phyloP scores from a whole-genome alignment of 805 yeast species.

The Pichia phayaonensis region DNA sequence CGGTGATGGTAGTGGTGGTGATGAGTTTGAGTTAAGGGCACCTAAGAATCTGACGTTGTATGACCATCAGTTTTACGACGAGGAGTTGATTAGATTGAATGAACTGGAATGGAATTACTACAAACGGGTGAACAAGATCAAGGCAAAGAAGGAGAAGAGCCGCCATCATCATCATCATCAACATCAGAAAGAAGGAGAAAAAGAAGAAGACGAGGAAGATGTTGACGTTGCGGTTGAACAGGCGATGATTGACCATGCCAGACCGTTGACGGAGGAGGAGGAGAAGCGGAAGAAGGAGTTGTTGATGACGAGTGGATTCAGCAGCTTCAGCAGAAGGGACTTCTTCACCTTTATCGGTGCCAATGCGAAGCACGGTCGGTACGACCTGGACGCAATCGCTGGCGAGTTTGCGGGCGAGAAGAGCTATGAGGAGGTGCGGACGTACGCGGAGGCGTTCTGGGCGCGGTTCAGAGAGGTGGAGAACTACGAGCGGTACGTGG shows the following conservation, averaged over 20 bases:
- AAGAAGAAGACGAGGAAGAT: slow-evolving; percentile 19
- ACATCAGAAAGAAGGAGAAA: no score
- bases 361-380: slow-evolving; percentile 75
- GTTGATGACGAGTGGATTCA: slow-evolving; percentile 52
- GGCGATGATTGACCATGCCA: slow-evolving; percentile 65
- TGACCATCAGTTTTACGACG: slow-evolving; percentile 88
- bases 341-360: slow-evolving; percentile 72
- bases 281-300: slow-evolving; percentile 52
- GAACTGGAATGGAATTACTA: slow-evolving; percentile 76
- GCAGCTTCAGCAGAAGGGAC: slow-evolving; percentile 82
- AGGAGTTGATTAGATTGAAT: slow-evolving; percentile 64
- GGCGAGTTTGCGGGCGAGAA: slow-evolving; percentile 80
- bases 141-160: slow-evolving; percentile 35
- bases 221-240: slow-evolving; percentile 53
- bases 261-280: slow-evolving; percentile 80
- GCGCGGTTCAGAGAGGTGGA: slow-evolving; percentile 67
- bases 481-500: slow-evolving; percentile 76
- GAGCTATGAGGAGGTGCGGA: slow-evolving; percentile 67
- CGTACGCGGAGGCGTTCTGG: slow-evolving; percentile 82
- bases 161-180: no score
- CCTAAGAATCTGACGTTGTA: slow-evolving; percentile 78
- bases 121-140: slow-evolving; percentile 62
- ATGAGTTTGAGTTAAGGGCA: slow-evolving; percentile 32
- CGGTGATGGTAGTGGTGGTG: slow-evolving; percentile 51
- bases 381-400: slow-evolving; percentile 62